Conservation (phyloP, 2,329 filamentous ascomycete genomes). For the Epichloe bromicola region DNA sequence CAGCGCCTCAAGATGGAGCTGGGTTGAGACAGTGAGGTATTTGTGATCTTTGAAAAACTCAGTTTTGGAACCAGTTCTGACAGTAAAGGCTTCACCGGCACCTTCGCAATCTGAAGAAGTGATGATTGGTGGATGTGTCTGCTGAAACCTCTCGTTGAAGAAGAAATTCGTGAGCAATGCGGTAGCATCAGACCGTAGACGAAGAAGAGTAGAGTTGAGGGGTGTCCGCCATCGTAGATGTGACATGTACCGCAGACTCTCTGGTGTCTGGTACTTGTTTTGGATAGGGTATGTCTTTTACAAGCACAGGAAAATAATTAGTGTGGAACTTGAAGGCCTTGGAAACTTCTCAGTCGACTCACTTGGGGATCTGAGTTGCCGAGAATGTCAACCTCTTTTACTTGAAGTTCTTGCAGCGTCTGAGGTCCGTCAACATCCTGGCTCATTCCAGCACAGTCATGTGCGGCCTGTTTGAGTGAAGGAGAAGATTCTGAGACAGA, state of each 20-base stretch:
- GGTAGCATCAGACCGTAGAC: conserved; percentile 71
- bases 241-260: conserved; percentile 77
- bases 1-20: conserved; percentile 87
- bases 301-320: conserved; percentile 7
- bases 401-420: conserved; percentile 54
- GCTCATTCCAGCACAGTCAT: not conserved
- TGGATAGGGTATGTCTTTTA: conserved; percentile 84
- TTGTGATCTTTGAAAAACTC: conserved; percentile 77
- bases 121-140: conserved; percentile 86
- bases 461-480: conserved; percentile 1
- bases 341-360: conserved; percentile 20
- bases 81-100: conserved; percentile 80
- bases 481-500: conserved; percentile 3
- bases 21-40: conserved; percentile 89
- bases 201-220: conserved; percentile 66
- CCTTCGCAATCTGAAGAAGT: conserved; percentile 97
- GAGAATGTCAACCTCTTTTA: conserved; percentile 53
- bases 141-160: conserved; percentile 53
- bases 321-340: not conserved
- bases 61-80: conserved; percentile 33
- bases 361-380: conserved; percentile 68
- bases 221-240: conserved; percentile 76
- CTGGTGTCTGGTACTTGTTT: conserved; percentile 86
- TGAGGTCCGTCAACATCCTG: not conserved
- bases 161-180: conserved; percentile 66